phyloP scores from a whole-genome alignment of 2,329 filamentous ascomycete species.

The Paecilomyces sp. region DNA sequence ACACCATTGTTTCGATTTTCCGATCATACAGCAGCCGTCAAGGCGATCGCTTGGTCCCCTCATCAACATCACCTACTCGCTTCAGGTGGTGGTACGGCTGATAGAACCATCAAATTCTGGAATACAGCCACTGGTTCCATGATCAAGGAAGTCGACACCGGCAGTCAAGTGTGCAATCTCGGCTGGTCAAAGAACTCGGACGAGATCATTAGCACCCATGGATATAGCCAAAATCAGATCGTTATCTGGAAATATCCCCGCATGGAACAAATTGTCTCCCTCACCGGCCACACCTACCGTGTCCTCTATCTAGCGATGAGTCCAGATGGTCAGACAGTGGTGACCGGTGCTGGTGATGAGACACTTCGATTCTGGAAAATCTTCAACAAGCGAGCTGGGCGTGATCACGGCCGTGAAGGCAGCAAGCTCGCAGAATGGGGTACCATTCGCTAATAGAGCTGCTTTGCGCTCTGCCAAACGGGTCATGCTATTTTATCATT shows the following conservation, averaged over 20 bases:
- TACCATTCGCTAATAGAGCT: constrained; percentile 57
- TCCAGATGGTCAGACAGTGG: constrained; percentile 85
- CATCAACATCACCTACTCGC: constrained; percentile 93
- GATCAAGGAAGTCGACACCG: constrained; percentile 87
- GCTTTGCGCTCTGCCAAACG: background rate
- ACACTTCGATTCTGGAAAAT: constrained; percentile 95
- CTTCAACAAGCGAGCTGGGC: constrained; percentile 74
- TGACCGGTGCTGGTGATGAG: constrained; percentile 94
- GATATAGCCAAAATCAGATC: constrained; percentile 97
- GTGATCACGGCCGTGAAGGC: constrained; percentile 59
- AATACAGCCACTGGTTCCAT: constrained; percentile 79
- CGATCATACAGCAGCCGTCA: constrained; percentile 92
- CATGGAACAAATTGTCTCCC: constrained; percentile 92
- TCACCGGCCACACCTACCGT: constrained; percentile 94
- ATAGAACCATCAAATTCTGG: constrained; percentile 96
- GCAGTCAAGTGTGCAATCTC: constrained; percentile 97
- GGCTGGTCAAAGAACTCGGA: constrained; percentile 97
- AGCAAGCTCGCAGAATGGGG: constrained; percentile 70
- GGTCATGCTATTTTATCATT: background rate
- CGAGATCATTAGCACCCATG: constrained; percentile 94
- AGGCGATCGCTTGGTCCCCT: constrained; percentile 96
- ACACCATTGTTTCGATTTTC: constrained; percentile 90
- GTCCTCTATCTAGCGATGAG: constrained; percentile 97
- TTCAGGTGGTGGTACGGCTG: constrained; percentile 89
- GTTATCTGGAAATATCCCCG: constrained; percentile 99